Conservation (phyloP, 306 rosid species). For the Medicago ruthenica region DNA sequence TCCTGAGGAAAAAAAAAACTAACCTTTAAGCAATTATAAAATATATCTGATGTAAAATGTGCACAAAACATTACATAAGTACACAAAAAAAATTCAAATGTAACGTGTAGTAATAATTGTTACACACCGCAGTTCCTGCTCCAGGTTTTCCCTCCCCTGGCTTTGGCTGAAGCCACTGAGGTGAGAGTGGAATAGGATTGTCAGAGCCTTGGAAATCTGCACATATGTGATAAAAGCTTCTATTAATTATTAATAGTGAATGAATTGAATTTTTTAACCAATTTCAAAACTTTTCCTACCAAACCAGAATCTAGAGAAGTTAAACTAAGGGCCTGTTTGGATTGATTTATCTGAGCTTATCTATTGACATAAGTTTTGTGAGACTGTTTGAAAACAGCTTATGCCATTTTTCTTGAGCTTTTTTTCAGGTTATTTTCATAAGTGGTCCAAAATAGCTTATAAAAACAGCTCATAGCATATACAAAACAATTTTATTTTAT, state of each 20-base stretch:
- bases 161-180: conserved; percentile 95
- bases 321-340: neutral
- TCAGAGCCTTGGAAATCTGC: conserved; percentile 75
- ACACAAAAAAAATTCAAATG: conserved; percentile 17
- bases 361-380: no score
- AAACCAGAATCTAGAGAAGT: conserved; percentile 5
- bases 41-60: neutral
- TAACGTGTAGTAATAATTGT: conserved; percentile 24
- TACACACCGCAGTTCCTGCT: conserved; percentile 73
- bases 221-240: no score
- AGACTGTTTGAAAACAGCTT: no score
- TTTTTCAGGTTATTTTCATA: no score
- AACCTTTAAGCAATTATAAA: conserved; percentile 25
- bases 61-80: neutral
- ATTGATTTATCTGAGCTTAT: no score
- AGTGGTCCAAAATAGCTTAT: no score
- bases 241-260: no score
- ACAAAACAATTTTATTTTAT: no score
- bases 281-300: neutral
- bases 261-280: no score
- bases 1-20: conserved; percentile 53
- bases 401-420: no score
- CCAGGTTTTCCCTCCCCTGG: conserved; percentile 84
- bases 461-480: no score
- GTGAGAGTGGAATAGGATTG: conserved; percentile 93